Evolutionary conservation across 23 red algal genomes (phyloP).

Genomic region (Gracilaria domingensis): DNA sequence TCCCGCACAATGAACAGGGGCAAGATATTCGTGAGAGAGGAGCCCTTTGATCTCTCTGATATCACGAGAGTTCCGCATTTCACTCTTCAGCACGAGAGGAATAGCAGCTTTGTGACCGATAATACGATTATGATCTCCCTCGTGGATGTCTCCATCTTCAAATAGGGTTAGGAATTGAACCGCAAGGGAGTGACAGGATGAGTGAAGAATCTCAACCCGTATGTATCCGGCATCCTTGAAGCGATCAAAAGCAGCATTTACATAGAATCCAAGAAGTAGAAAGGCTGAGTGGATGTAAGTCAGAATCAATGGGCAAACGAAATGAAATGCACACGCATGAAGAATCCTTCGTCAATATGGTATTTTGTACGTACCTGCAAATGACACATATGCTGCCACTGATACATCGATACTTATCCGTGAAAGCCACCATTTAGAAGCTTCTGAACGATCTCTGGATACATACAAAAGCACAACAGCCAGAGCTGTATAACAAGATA

Average conservation of each 20-base stretch:
- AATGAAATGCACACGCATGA: too few relatives aligned
- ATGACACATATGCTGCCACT: constrained; percentile 43
- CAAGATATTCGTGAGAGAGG: constrained; percentile 40
- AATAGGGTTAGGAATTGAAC: constrained; percentile 22
- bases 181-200: constrained; percentile 37
- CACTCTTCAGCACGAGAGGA: constrained; percentile 37
- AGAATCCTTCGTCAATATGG: not conserved
- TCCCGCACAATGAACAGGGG: constrained; percentile 21
- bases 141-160: constrained; percentile 16
- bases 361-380: constrained; percentile 44
- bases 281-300: too few relatives aligned
- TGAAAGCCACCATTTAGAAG: constrained; percentile 46
- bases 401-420: not conserved
- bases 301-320: too few relatives aligned
- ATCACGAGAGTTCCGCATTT: constrained; percentile 49
- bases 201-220: constrained; percentile 33
- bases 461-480: constrained; percentile 18
- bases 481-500: constrained; percentile 22
- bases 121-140: constrained; percentile 52
- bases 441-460: constrained; percentile 4
- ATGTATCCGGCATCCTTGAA: constrained; percentile 18
- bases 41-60: constrained; percentile 34
- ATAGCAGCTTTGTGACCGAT: constrained; percentile 37
- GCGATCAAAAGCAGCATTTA: constrained; percentile 37
- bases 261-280: constrained; percentile 45